Evolutionary conservation across 345 rosid species (phyloP).

Genomic region (Moricandia arvensis): DNA sequence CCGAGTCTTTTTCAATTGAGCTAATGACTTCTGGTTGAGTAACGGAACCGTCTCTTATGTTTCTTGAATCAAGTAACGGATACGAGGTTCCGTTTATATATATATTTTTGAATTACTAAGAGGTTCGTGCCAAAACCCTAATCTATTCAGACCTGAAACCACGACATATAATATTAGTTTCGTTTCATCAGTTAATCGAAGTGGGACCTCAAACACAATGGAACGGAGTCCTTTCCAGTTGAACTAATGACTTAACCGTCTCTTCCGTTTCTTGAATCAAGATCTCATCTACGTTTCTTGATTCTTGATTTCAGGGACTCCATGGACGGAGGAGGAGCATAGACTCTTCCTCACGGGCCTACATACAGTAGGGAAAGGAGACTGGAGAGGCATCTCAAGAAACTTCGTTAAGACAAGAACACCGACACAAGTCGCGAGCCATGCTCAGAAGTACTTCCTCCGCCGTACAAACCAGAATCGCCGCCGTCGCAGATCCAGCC

Average conservation of each 20-base stretch:
- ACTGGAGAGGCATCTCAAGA: constrained; percentile 82
- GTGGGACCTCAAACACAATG: too few relatives aligned
- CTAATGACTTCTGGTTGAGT: too few relatives aligned
- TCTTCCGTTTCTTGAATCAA: neutral
- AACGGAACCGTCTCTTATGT: too few relatives aligned
- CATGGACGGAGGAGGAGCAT: constrained; percentile 86
- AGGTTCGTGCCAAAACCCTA: too few relatives aligned
- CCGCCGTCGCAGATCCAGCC: constrained; percentile 74
- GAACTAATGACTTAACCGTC: neutral
- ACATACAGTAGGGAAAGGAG: constrained; percentile 75
- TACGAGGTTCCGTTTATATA: too few relatives aligned
- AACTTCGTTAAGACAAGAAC: constrained; percentile 79
- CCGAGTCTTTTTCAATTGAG: too few relatives aligned
- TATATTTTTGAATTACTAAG: too few relatives aligned
- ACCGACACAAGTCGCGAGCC: constrained; percentile 82
- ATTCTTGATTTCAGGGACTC: constrained; percentile 47
- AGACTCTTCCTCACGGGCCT: constrained; percentile 59
- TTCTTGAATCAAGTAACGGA: too few relatives aligned
- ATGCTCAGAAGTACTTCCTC: constrained; percentile 81
- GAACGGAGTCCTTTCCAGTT: too few relatives aligned
- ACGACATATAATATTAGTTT: too few relatives aligned
- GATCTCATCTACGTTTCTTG: neutral
- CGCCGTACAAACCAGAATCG: constrained; percentile 61
- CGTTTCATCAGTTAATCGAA: too few relatives aligned
- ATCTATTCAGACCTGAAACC: too few relatives aligned